Evolutionary conservation across 306 rosid genomes (phyloP), one percentile per base, ranked within the genome.

Genomic region (Fragaria vesca): DNA sequence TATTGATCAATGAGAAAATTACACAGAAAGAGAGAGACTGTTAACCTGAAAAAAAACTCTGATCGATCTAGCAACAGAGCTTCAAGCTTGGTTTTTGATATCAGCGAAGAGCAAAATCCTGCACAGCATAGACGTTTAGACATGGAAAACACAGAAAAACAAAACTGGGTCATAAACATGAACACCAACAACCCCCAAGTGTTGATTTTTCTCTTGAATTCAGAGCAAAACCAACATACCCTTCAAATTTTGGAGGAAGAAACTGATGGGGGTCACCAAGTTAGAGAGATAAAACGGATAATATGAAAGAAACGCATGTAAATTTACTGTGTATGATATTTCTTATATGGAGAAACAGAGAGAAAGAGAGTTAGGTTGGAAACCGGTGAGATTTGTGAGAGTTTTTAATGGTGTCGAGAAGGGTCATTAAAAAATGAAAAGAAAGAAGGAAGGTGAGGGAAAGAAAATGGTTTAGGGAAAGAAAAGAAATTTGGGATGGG

Each of bases 331-430:
- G 12, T 10, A 17, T 34, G 76, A 71, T 72, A 57, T 76, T 65
- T 43, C 26, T 10, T 26, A 82, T 55, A 66, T 0, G 71, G 15
- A 28, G 26, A 6, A 34, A 20, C 48, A 51, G 12, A 62, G 69
- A 43, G 47, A 70, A 75, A 60, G 76, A 76, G 70, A 73, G 89
- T 76, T 87, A 74, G 90, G 91, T 87, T 84, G 76, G 75, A 87
- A 82, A 80, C 82, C 75, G 93, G 83, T 86, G 83, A 81, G 88
- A 83, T 86, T 79, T 78, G 85, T 50, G 76, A 78, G 87, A 60
- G 80, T 65, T 63, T 81, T 78, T 74, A 77, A 87, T 74, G 91
- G 86, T 74, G 47, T 75, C 30, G 72, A 82, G 85, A 87, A 91
- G 62, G 86, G 86, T 80, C 13, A 71, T 34, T 20, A 24, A 11